Percentiles rank a stretch among this genome's conserved stretches.
Evolutionary conservation across 345 rosid genomes (phyloP).

Genomic region (Mangifera indica): DNA sequence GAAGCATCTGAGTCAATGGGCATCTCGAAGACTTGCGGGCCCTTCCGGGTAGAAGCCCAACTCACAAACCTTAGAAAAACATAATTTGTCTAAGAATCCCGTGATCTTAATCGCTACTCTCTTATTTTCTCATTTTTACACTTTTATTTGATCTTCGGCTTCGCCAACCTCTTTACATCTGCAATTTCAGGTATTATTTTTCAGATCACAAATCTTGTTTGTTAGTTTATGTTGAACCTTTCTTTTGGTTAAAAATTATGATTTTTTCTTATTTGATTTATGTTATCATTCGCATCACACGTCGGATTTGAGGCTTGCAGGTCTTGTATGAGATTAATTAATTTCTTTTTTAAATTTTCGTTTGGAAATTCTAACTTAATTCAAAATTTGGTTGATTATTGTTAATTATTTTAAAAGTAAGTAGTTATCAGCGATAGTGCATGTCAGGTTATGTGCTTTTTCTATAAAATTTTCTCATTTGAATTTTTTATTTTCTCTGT

Average conservation of each 20-base stretch:
- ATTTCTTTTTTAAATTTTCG: neutral
- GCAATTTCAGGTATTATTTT: conserved; percentile 4
- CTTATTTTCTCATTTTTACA: neutral
- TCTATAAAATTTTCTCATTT: neutral
- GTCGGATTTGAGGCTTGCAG: neutral
- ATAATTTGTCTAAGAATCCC: neutral
- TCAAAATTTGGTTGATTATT: neutral
- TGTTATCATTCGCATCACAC: no score
- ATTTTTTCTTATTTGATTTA: neutral
- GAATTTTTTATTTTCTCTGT: neutral
- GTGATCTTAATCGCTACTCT: neutral
- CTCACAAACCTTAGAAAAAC: conserved; percentile 2
- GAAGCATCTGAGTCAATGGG: neutral
- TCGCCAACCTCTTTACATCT: neutral
- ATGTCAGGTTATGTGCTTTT: no score
- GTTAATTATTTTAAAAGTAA: no score
- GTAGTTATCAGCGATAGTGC: no score
- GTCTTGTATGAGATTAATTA: neutral
- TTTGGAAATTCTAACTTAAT: neutral
- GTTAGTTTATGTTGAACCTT: neutral
- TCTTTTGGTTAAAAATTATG: neutral
- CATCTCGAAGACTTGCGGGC: neutral
- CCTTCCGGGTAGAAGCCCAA: neutral
- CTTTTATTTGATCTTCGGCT: neutral
- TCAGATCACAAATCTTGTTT: neutral